phyloP scores from a whole-genome alignment of 805 yeast species.

The Geotrichum ghanense region DNA sequence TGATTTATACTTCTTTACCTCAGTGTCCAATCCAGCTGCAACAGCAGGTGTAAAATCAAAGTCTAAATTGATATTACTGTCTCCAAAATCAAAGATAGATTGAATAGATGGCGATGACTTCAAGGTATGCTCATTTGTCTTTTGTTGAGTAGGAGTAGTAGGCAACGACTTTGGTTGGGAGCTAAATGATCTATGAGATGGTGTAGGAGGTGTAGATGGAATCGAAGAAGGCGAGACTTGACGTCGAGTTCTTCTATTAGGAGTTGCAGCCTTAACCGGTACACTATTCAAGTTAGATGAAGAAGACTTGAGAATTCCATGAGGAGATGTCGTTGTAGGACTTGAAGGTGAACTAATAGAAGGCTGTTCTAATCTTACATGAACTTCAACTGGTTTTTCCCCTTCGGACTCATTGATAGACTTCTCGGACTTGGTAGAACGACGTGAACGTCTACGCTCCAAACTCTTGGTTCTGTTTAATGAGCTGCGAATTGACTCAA shows the following conservation, averaged over 20 bases:
- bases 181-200: not conserved
- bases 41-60: conserved; percentile 4
- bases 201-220: not conserved
- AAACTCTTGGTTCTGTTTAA: conserved; percentile 25
- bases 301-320: conserved; percentile 2
- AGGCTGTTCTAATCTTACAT: conserved; percentile 9
- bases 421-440: conserved; percentile 11
- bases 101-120: conserved; percentile 7
- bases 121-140: not conserved
- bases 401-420: conserved; percentile 3
- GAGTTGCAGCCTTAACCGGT: too few relatives aligned
- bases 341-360: not conserved
- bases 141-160: not conserved
- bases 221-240: not conserved
- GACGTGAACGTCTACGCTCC: conserved; percentile 23
- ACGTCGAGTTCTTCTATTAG: not conserved
- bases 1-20: not conserved
- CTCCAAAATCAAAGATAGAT: conserved; percentile 6
- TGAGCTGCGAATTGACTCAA: conserved; percentile 24
- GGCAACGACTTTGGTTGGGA: not conserved
- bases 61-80: conserved; percentile 4
- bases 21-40: conserved; percentile 1
- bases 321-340: not conserved
- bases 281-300: not conserved
- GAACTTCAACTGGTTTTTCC: conserved; percentile 21